Percentiles rank a stretch among this genome's conserved stretches.
Evolutionary conservation across 2,329 filamentous ascomycete genomes (phyloP).

Genomic region (Fusarium sp.): DNA sequence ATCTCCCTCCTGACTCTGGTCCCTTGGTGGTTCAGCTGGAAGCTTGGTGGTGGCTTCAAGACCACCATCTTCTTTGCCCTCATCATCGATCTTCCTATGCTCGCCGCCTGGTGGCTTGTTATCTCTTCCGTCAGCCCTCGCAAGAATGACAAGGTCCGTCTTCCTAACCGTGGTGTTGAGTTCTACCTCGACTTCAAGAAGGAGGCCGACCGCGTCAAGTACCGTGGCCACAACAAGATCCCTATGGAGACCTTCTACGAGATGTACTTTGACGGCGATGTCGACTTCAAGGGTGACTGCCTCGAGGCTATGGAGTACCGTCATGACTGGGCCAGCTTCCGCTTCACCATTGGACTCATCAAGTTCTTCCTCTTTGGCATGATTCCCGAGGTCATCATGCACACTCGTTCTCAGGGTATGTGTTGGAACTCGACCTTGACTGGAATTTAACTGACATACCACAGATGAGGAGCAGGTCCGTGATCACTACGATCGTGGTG

Average conservation of each 20-base stretch:
- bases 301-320: conserved; percentile 92
- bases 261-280: conserved; percentile 96
- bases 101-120: conserved; percentile 85
- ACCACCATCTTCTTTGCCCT: conserved; percentile 88
- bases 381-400: conserved; percentile 91
- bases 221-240: conserved; percentile 83
- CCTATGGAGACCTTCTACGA: conserved; percentile 95
- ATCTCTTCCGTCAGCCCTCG: conserved; percentile 86
- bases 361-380: conserved; percentile 90
- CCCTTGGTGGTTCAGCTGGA: conserved; percentile 85
- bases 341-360: conserved; percentile 87
- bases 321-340: conserved; percentile 97
- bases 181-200: conserved; percentile 89
- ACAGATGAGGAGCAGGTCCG: conserved; percentile 92
- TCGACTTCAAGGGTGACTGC: conserved; percentile 94
- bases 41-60: conserved; percentile 89
- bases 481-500: conserved; percentile 96
- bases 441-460: conserved; percentile 20
- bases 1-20: conserved; percentile 76
- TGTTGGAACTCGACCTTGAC: not conserved
- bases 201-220: conserved; percentile 71
- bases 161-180: conserved; percentile 88
- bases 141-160: conserved; percentile 91
- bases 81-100: conserved; percentile 82
- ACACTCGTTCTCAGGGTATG: conserved; percentile 84